phyloP scores from a whole-genome alignment of 2,329 filamentous ascomycete genomes.

The Arachnomyces sp. region DNA sequence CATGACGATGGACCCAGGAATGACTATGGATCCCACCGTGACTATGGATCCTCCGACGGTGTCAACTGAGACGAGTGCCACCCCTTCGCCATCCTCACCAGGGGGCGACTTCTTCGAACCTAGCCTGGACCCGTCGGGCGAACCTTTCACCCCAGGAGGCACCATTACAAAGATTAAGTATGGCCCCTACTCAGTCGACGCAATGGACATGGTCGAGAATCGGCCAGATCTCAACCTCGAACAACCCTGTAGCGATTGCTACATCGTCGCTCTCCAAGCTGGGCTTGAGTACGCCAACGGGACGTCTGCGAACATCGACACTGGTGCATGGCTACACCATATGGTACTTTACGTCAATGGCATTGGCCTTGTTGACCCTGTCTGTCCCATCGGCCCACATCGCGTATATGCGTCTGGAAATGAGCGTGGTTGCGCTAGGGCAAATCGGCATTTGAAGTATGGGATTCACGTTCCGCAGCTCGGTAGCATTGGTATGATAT shows the following conservation, averaged over 20 bases:
- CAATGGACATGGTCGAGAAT: constrained; percentile 5
- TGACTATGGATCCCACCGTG: no score
- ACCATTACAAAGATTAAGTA: constrained; percentile 1
- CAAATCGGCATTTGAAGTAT: background rate
- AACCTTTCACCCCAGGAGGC: background rate
- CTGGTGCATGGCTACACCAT: constrained; percentile 23
- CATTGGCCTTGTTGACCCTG: background rate
- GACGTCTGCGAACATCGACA: constrained; percentile 23
- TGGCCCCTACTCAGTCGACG: constrained; percentile 1
- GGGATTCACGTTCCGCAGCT: background rate
- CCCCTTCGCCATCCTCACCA: no score
- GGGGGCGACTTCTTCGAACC: constrained; percentile 1
- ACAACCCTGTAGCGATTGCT: constrained; percentile 11
- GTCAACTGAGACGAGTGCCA: no score
- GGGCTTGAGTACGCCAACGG: constrained; percentile 24
- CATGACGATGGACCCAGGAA: no score
- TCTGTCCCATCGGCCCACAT: background rate
- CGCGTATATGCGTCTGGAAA: constrained; percentile 2
- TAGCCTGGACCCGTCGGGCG: background rate
- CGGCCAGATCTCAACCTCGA: constrained; percentile 4
- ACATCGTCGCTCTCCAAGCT: constrained; percentile 19
- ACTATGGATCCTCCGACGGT: no score
- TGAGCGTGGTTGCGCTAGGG: background rate
- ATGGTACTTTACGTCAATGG: constrained; percentile 9
- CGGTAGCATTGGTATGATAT: background rate